Evolutionary conservation across 352 stramenopile species (phyloP).

Genomic region (Pythium grandisporangium): DNA sequence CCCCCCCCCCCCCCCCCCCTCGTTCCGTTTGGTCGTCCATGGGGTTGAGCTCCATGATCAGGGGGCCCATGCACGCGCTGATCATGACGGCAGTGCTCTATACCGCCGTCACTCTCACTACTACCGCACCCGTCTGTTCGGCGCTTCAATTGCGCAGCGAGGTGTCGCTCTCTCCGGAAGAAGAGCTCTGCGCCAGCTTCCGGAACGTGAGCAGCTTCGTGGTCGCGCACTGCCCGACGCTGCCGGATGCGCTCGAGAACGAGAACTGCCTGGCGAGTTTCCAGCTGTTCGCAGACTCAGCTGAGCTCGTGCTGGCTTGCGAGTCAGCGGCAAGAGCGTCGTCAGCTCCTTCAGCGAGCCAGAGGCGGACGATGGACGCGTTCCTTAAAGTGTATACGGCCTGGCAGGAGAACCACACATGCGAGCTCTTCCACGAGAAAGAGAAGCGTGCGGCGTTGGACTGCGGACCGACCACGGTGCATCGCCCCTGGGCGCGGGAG

Average conservation of each 20-base stretch:
- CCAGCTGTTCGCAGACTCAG: conserved; percentile 34
- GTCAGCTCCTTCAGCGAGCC: too few relatives aligned
- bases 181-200: conserved; percentile 30
- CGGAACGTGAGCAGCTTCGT: conserved; percentile 31
- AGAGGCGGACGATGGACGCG: conserved; percentile 4
- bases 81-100: background rate
- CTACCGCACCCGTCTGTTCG: background rate
- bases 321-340: conserved; percentile 10
- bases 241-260: conserved; percentile 1
- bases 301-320: conserved; percentile 25
- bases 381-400: conserved; percentile 33
- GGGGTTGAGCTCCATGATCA: background rate
- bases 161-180: too few relatives aligned
- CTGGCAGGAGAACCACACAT: conserved; percentile 40
- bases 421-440: conserved; percentile 34
- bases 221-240: conserved; percentile 17
- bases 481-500: conserved; percentile 33
- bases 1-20: too few relatives aligned
- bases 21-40: background rate
- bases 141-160: background rate
- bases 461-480: conserved; percentile 27
- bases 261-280: conserved; percentile 37
- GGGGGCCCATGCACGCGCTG: background rate
- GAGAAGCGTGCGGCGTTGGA: conserved; percentile 33
- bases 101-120: too few relatives aligned